Base-by-base conservation (phyloP, 2,329 filamentous ascomycete genomes). In the Lachnum nothofagi region DNA sequence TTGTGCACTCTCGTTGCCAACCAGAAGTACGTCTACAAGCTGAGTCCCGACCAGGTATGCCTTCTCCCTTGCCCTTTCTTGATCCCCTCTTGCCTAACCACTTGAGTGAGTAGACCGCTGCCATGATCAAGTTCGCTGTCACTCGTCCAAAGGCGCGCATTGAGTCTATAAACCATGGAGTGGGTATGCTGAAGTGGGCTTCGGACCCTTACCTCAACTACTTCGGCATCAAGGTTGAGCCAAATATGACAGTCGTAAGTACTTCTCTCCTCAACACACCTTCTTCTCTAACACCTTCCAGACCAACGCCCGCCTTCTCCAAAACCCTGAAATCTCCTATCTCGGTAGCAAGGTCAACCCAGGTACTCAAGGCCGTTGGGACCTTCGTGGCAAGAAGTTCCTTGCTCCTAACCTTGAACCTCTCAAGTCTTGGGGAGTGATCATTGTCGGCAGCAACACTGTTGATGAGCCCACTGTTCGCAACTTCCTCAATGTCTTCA, bases 81-180 rank as follows among this genome's bases (percentile, higher is more conserved):
- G n/a, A n/a, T n/a, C n/a, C n/a, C 16, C 38, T 10, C 23, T 19
- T 42, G 19, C 19, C 4, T 35, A 22, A 23, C 17, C 7, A 20
- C 35, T 38, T 42, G 16, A 16, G 40, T 51, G 17, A 46, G 4
- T 75, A 95, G 70, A 96, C 91, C 0, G 72, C 84, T 0, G 70
- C 77, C 4, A 98, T 98, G 93, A 96, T 98, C 72, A 91, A 86
- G 67, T 89, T 91, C 60, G 91, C 91, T 0, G 91, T 95, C 4
- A 88, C 86, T 5, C 78, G 84, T 1, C 93, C 93, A 0, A 65
- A 66, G 0, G 65, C 82, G 24, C 86, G 93, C n/a, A 78, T 80
- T 56, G 59, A 65, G 0, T 80, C 86, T 17, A 90, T 97, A 58
- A 70, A 82, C 42, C 65, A 77, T 3, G 86, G 86, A 14, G 78